Percentiles rank a stretch among this genome's conserved stretches.
Conservation (phyloP, 495 filamentous ascomycete genomes). For the Pyrenula aspistea region DNA sequence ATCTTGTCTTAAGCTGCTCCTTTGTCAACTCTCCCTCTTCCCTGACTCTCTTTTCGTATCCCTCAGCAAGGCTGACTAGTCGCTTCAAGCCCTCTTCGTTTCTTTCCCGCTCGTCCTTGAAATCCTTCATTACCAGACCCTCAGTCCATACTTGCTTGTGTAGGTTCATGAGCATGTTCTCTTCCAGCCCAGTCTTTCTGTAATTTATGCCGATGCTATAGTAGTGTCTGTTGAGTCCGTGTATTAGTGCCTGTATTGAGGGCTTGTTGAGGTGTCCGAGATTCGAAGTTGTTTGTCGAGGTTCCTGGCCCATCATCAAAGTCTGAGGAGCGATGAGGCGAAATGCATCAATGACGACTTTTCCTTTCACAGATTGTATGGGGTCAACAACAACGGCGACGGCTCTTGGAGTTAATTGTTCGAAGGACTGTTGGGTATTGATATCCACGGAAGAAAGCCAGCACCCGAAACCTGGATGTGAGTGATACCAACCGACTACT, state of each 20-base stretch:
- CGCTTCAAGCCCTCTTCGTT: slow-evolving; percentile 80
- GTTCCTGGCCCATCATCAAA: slow-evolving; percentile 96
- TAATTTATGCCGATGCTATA: slow-evolving; percentile 98
- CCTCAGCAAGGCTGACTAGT: slow-evolving; percentile 80
- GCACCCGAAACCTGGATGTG: slow-evolving; percentile 96
- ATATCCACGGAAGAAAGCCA: slow-evolving; percentile 99
- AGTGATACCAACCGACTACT: slow-evolving; percentile 99
- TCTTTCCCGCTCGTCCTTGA: slow-evolving; percentile 66
- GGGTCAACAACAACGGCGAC: slow-evolving; percentile 97
- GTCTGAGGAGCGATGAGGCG: slow-evolving; percentile 97
- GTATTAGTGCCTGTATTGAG: slow-evolving; percentile 97
- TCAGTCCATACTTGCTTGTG: slow-evolving; percentile 99
- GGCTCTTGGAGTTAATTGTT: slow-evolving; percentile 89
- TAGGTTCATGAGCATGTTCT: slow-evolving; percentile 99
- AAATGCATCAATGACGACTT: slow-evolving; percentile 98
- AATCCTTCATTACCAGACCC: slow-evolving; percentile 93
- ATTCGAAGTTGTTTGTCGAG: slow-evolving; percentile 96
- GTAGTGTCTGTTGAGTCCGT: slow-evolving; percentile 95
- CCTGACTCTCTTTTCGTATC: slow-evolving; percentile 97
- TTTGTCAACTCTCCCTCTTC: slow-evolving; percentile 95
- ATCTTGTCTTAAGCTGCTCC: slow-evolving; percentile 96
- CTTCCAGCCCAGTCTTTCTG: slow-evolving; percentile 91
- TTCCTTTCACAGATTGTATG: slow-evolving; percentile 98
- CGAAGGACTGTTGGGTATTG: slow-evolving; percentile 98
- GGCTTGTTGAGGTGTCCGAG: slow-evolving; percentile 97